Evolutionary conservation across 106 monocot species (phyloP).

Genomic region (Amphibolis antarctica): DNA sequence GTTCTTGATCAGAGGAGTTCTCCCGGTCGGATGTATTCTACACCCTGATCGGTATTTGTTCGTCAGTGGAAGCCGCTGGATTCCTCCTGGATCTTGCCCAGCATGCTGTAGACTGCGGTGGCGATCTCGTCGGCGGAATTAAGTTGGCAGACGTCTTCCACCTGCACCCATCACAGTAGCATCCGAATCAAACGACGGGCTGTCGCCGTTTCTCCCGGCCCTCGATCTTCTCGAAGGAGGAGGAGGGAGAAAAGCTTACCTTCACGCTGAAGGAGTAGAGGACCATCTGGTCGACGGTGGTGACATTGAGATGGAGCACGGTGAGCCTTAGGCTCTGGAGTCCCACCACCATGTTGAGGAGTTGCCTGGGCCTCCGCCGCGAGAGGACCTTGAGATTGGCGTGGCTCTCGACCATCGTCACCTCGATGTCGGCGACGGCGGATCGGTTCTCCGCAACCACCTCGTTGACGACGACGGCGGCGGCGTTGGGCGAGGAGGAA

Average conservation of each 20-base stretch:
- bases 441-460: constrained; percentile 11
- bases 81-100: constrained; percentile 10
- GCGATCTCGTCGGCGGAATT: constrained; percentile 18
- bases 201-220: too few relatives aligned
- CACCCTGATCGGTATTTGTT: neutral
- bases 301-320: constrained; percentile 67
- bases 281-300: constrained; percentile 37
- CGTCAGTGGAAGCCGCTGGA: neutral
- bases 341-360: constrained; percentile 47
- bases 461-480: neutral
- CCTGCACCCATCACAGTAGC: constrained; percentile 2
- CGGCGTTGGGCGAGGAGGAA: neutral
- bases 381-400: constrained; percentile 65
- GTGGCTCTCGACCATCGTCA: constrained; percentile 77
- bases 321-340: constrained; percentile 53
- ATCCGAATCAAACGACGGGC: neutral
- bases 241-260: constrained; percentile 21
- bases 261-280: constrained; percentile 83
- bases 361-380: constrained; percentile 42
- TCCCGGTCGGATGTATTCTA: neutral
- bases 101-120: constrained; percentile 11
- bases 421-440: constrained; percentile 55
- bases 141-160: constrained; percentile 13
- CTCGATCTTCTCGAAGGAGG: too few relatives aligned
- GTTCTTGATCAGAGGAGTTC: neutral